These are phyloP conservation scores for Dissoconium aciculare DNA, from an alignment of 2,329 filamentous ascomycete genomes.

Conservation along the genomic window DNA sequence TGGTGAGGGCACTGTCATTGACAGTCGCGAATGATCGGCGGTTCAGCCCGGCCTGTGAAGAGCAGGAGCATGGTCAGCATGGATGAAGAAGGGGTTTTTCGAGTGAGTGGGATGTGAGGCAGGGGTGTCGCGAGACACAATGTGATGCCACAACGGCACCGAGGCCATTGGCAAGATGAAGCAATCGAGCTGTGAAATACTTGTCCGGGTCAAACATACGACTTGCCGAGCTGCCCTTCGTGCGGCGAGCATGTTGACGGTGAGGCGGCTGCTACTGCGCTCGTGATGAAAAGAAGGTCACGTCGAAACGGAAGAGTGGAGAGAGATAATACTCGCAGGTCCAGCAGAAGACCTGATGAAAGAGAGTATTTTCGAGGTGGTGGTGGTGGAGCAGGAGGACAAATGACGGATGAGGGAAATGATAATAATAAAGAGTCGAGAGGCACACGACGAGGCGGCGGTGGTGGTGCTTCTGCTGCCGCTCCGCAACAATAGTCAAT, in stretches of 20 bases:
- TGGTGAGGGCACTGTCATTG: slow-evolving; percentile 70
- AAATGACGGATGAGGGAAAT: slow-evolving; percentile 7
- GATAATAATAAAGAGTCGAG: slow-evolving; percentile 10
- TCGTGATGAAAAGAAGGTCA: too few relatives aligned
- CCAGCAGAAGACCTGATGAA: slow-evolving; percentile 12
- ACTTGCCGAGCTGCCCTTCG: slow-evolving; percentile 26
- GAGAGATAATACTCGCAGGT: slow-evolving; percentile 12
- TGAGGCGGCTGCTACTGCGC: slow-evolving; percentile 12
- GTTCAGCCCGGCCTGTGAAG: slow-evolving; percentile 27
- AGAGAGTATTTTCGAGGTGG: too few relatives aligned
- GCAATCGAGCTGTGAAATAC: slow-evolving; percentile 1
- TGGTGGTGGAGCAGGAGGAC: slow-evolving; percentile 10
- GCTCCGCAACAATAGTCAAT: too few relatives aligned
- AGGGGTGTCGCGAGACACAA: too few relatives aligned
- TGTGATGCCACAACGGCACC: too few relatives aligned
- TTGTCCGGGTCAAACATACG: slow-evolving; percentile 24
- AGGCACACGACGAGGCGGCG: too few relatives aligned
- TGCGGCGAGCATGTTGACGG: slow-evolving; percentile 24
- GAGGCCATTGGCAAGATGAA: too few relatives aligned
- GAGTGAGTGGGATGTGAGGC: too few relatives aligned
- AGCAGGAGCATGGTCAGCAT: slow-evolving; percentile 10
- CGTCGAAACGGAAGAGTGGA: slow-evolving; percentile 8
- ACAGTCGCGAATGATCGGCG: slow-evolving; percentile 64
- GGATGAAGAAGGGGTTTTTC: too few relatives aligned
- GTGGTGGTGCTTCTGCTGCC: too few relatives aligned